phyloP scores from a whole-genome alignment of 2,329 filamentous ascomycete genomes.

The Mycosphaerella arachidis region DNA sequence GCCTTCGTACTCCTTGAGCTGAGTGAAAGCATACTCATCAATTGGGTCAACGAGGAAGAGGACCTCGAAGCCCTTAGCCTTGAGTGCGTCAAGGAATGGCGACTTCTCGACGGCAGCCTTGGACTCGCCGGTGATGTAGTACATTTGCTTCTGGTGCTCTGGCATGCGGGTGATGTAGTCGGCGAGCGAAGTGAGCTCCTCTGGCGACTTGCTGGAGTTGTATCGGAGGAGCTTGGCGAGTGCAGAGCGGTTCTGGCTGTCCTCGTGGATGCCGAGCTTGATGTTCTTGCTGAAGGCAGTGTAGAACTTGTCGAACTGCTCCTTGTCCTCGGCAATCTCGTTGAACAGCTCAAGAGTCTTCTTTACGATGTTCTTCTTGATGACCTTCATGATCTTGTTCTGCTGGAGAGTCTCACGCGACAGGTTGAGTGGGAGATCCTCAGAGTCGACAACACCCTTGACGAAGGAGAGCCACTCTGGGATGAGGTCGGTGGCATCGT shows the following conservation, averaged over 20 bases:
- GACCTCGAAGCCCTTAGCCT: conserved; percentile 99
- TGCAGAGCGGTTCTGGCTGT: conserved; percentile 87
- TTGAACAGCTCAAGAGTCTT: conserved; percentile 99
- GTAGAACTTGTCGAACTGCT: conserved; percentile 99
- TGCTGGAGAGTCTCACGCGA: conserved; percentile 99
- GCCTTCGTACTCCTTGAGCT: conserved; percentile 99
- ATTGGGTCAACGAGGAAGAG: conserved; percentile 99
- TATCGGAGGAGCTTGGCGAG: conserved; percentile 98
- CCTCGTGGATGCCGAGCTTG: conserved; percentile 99
- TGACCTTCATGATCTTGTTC: conserved; percentile 99
- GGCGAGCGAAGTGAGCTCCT: conserved; percentile 89
- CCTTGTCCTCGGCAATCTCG: conserved; percentile 98
- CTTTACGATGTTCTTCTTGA: conserved; percentile 99
- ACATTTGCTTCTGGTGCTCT: conserved; percentile 99
- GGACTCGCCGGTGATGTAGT: conserved; percentile 99
- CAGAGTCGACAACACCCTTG: conserved; percentile 99
- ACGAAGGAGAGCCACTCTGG: conserved; percentile 99
- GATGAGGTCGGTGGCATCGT: conserved; percentile 97
- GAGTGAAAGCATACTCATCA: conserved; percentile 98
- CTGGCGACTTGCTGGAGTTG: conserved; percentile 98
- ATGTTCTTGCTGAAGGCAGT: conserved; percentile 99
- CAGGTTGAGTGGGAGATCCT: conserved; percentile 98
- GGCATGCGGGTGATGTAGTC: conserved; percentile 99
- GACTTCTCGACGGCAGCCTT: conserved; percentile 98
- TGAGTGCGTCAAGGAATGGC: conserved; percentile 96